Base-by-base conservation (phyloP, 441 rosid genomes). In the Pelargonium myrrhifolium region DNA sequence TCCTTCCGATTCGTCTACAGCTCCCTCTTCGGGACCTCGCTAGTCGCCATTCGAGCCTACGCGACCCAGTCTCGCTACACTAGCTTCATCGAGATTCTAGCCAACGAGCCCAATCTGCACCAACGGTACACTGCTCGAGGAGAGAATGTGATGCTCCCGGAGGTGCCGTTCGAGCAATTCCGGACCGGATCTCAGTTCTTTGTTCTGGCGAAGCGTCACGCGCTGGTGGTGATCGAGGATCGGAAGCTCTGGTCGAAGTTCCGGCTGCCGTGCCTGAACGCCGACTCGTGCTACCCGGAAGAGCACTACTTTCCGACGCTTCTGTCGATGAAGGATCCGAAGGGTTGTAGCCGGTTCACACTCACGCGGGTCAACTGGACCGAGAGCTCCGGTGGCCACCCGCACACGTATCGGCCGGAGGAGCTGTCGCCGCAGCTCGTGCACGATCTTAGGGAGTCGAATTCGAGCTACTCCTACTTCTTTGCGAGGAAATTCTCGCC, bases 401-500 rank as follows among this genome's bases (percentile, higher is more conserved):
- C 99, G 0, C 80, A 89, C 60, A 88, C 88, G 2, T 91, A 89
- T 14, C 64, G 15, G 56, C 72, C 66, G 66, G 86, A 89, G 18
- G 96, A 91, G 67, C 79, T 91, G 9, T 78, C 87, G 0, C 81
- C 85, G 0, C 79, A 53, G 75, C 73, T 93, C 70, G 88, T 93
- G 53, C 68, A 71, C 37, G 71, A 68, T 47, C 80, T 93, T 49
- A 80, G 99, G 70, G 75, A 63, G 43, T 93, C 99, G 2, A 91
- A 84, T 58, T 71, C 80, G 59, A 83, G 95, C 4, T 79, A 82
- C 60, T 85, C 96, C 3, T 87, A 88, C 71, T 73, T 93, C 70
- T 93, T 93, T 18, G 96, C 97, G 0, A 80, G 98, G 73, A 93
- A 90, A 65, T 93, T 93, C 85, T 76, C 94, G 2, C 93, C 94